Conservation (phyloP, 106 monocot species). For the Triglochin maritima region DNA sequence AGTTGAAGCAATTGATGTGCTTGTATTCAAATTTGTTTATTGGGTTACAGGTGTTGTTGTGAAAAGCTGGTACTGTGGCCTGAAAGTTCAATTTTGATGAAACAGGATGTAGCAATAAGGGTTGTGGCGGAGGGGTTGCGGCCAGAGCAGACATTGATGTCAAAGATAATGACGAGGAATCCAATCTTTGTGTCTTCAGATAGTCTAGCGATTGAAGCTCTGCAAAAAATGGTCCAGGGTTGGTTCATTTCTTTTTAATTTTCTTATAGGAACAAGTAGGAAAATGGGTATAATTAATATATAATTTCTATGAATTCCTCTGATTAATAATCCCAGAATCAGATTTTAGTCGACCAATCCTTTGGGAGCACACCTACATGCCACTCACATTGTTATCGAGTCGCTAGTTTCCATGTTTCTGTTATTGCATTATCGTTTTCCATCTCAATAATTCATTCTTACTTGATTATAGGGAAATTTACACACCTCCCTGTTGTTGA, state of each 20-base stretch:
- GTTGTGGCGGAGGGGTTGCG: conserved; percentile 71
- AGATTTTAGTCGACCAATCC: no score
- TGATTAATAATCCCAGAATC: no score
- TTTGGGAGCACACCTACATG: no score
- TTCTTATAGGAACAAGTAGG: no score
- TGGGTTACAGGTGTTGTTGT: no score
- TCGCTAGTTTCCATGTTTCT: neutral
- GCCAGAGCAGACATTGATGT: conserved; percentile 57
- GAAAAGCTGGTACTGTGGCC: neutral
- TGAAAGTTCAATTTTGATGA: neutral
- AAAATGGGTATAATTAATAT: no score
- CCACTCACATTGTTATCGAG: no score
- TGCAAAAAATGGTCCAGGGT: conserved; percentile 93
- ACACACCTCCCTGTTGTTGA: conserved; percentile 94
- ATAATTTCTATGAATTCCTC: no score
- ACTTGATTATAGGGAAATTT: conserved; percentile 52
- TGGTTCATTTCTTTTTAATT: neutral
- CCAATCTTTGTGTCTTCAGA: conserved; percentile 60
- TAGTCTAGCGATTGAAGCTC: conserved; percentile 67
- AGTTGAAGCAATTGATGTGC: no score
- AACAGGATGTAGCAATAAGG: conserved; percentile 65
- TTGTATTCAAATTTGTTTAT: no score
- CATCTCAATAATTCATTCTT: neutral
- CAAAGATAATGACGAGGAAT: conserved; percentile 88
- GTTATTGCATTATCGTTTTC: neutral